Percentiles rank a stretch among this genome's conserved stretches.
Conservation (phyloP, 768 basidiomycete species). For the Podaxis sp. region DNA sequence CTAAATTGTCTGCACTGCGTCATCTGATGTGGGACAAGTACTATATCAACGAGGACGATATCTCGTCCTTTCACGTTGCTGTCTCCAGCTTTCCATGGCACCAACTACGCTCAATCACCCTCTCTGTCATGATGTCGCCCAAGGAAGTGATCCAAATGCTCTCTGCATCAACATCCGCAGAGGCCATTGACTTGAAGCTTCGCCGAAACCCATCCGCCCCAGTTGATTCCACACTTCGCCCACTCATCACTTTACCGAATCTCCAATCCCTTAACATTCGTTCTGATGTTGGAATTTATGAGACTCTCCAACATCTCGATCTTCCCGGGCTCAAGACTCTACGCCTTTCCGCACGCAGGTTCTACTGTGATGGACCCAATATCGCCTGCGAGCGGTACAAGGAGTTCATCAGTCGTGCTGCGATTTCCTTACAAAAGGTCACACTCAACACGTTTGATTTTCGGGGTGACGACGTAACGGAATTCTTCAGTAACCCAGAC, state of each 20-base stretch:
- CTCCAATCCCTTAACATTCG: neutral
- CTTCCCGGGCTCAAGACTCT: neutral
- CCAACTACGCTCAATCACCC: neutral
- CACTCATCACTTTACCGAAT: neutral
- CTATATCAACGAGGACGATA: neutral
- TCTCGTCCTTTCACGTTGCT: neutral
- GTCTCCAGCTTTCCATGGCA: neutral
- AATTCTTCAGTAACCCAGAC: neutral
- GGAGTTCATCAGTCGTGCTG: neutral
- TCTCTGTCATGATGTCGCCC: neutral
- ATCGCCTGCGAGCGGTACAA: neutral
- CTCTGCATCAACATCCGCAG: neutral
- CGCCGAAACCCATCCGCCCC: neutral
- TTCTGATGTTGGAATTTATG: neutral
- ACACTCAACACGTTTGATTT: neutral
- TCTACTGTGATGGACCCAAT: neutral
- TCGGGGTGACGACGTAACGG: neutral
- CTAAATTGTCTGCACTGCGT: neutral
- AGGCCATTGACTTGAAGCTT: neutral
- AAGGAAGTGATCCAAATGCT: neutral
- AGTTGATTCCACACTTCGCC: neutral
- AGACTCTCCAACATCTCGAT: neutral
- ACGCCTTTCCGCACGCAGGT: neutral
- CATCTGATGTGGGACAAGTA: neutral
- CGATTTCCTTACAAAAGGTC: neutral